Conservation (phyloP, 2,329 filamentous ascomycete species). For the Colletotrichum sp. region DNA sequence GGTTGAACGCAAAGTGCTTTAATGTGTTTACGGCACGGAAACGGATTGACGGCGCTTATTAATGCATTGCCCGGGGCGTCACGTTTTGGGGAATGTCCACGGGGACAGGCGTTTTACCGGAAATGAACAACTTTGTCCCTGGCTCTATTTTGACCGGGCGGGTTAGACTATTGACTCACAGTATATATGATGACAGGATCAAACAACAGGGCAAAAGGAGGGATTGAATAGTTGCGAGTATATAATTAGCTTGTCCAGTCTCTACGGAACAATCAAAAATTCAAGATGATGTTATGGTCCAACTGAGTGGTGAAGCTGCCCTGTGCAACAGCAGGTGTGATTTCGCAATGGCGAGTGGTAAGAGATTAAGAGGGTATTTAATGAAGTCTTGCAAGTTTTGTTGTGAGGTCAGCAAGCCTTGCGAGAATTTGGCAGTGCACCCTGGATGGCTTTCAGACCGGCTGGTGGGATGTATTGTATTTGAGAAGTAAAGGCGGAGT, state of each 20-base stretch:
- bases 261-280: neutral
- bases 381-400: neutral
- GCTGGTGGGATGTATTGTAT: neutral
- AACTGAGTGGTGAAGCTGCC: neutral
- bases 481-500: neutral
- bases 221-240: neutral
- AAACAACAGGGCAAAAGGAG: neutral
- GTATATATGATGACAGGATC: conserved; percentile 17
- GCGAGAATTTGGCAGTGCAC: neutral
- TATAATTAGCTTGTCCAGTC: conserved; percentile 1
- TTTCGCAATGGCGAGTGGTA: neutral
- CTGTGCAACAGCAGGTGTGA: neutral
- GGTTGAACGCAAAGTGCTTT: neutral
- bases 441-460: no score
- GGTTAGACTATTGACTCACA: neutral
- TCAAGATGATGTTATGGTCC: neutral
- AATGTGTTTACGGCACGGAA: neutral
- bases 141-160: neutral
- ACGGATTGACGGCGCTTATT: neutral
- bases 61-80: conserved; percentile 12
- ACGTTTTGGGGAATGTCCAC: neutral
- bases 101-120: conserved; percentile 9
- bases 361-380: neutral
- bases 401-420: neutral
- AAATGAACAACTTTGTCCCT: neutral